These are phyloP conservation scores for Coemansia sp. DNA, from an alignment of 192 early-diverging fungal species.

Conservation along the genomic window DNA sequence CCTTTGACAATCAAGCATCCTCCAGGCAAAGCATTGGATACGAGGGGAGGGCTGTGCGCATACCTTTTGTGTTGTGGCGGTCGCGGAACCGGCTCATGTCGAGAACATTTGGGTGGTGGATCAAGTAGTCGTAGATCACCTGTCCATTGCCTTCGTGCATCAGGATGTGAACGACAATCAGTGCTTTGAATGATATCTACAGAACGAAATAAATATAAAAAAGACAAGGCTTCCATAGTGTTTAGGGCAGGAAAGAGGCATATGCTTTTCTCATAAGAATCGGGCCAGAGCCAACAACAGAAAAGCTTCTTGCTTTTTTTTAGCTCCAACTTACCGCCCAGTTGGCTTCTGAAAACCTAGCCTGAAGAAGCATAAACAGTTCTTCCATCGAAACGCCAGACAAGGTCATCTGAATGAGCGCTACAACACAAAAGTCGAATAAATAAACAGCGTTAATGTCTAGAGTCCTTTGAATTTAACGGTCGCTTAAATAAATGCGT, in stretches of 20 bases:
- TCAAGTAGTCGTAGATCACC: constrained; percentile 46
- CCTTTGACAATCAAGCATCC: too few relatives aligned
- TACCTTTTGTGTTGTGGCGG: constrained; percentile 50
- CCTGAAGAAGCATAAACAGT: constrained; percentile 53
- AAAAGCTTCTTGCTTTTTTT: not conserved
- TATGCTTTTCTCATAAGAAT: too few relatives aligned
- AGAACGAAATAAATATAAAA: too few relatives aligned
- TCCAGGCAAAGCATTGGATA: too few relatives aligned
- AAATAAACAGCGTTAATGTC: not conserved
- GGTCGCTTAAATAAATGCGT: too few relatives aligned
- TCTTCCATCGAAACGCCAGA: constrained; percentile 52
- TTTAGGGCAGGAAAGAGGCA: not conserved
- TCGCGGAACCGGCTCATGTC: constrained; percentile 56
- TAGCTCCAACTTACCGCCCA: constrained; percentile 50
- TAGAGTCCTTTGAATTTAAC: too few relatives aligned
- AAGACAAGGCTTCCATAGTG: not conserved
- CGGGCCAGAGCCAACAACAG: too few relatives aligned
- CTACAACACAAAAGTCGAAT: constrained; percentile 16
- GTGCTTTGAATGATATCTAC: constrained; percentile 56
- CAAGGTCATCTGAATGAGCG: constrained; percentile 55
- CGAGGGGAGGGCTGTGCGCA: too few relatives aligned
- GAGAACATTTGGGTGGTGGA: constrained; percentile 37
- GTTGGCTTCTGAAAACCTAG: constrained; percentile 54
- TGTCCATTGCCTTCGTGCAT: constrained; percentile 52
- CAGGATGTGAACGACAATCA: constrained; percentile 55